Evolutionary conservation across 371 early-diverging fungal species (phyloP), one percentile per base, ranked within the genome.

Genomic region (Entomophthora muscae): DNA sequence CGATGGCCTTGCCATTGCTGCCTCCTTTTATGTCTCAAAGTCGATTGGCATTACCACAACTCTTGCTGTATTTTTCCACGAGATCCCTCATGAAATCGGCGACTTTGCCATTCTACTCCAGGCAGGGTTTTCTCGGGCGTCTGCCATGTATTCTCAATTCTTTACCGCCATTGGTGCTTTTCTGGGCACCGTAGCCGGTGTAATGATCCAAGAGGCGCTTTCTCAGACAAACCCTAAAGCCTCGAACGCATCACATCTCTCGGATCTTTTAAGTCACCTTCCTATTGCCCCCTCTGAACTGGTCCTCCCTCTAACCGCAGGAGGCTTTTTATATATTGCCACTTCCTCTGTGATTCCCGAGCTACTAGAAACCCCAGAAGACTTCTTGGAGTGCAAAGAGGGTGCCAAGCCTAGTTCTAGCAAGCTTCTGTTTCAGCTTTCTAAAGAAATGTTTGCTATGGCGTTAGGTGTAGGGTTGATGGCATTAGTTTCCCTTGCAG

Each of bases 1-100:
- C n/a, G 93, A 92, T 62, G 93, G 93, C 13, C 74, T 92, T n/a
- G 91, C 92, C 7, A 85, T 92, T 82, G 85, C 91, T 1, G 89
- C 90, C 0, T 84, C 88, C 2, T 91, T 91, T 70, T 87, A 89
- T 65, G 78, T 85, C 26, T 87, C 87, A 17, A 88, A 84, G 21
- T 81, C 83, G 1, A 81, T 90, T 1, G 93, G 91, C 27, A 79
- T 89, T 0, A 85, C 89, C 0, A 90, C 92, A 1, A 84, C 91
- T 2, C 82, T 91, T 0, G 93, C 93, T 0, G 90, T 91, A n/a
- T 88, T 91, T 59, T 86, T 91, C 73, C 93, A 93, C 69, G 93
- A 93, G 72, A 86, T 93, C 32, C 92, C 93, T 2, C 93, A 93
- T 70, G 90, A 93, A 73, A 84, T 93, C 1, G 87, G 91, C 54